Percentiles rank a stretch among this genome's conserved stretches.
Conservation (phyloP, 2,329 filamentous ascomycete species). For the Alternaria infectoria region DNA sequence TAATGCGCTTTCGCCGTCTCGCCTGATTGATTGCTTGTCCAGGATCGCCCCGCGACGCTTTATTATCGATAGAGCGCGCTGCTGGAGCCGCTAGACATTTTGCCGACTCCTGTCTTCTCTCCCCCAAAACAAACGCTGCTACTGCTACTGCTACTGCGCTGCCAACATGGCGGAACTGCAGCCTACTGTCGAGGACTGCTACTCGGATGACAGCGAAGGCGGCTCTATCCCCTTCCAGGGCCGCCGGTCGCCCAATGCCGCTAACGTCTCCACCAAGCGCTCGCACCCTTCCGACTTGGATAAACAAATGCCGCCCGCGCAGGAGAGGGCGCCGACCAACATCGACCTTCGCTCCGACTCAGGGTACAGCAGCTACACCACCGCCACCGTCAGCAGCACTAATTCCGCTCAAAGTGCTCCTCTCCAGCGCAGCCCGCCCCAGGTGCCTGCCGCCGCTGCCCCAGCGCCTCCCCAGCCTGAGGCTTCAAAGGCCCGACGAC, state of each 20-base stretch:
- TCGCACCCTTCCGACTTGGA: conserved; percentile 49
- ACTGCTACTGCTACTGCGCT: conserved; percentile 3
- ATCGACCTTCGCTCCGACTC: conserved; percentile 64
- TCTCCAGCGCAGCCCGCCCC: conserved; percentile 37
- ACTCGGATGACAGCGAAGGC: conserved; percentile 47
- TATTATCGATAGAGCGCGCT: conserved; percentile 23
- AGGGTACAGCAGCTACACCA: conserved; percentile 66
- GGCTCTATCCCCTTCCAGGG: conserved; percentile 42
- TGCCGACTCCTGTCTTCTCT: conserved; percentile 15
- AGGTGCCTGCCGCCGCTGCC: conserved; percentile 20
- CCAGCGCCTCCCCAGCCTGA: conserved; percentile 26
- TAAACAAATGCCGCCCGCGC: conserved; percentile 35
- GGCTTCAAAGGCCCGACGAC: conserved; percentile 23
- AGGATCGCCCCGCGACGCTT: conserved; percentile 21
- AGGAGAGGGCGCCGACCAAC: conserved; percentile 35
- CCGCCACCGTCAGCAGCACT: conserved; percentile 59
- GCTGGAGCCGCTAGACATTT: conserved; percentile 27
- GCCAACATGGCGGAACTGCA: conserved; percentile 34
- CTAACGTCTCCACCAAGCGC: conserved; percentile 59
- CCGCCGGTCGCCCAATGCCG: conserved; percentile 54
- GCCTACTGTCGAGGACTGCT: conserved; percentile 49
- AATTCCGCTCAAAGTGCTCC: conserved; percentile 56
- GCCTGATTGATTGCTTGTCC: conserved; percentile 27
- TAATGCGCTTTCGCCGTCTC: conserved; percentile 22
- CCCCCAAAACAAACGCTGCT: conserved; percentile 6